These are phyloP conservation scores for Colletotrichum sp. DNA, from an alignment of 2,329 filamentous ascomycete species.

Conservation along the genomic window DNA sequence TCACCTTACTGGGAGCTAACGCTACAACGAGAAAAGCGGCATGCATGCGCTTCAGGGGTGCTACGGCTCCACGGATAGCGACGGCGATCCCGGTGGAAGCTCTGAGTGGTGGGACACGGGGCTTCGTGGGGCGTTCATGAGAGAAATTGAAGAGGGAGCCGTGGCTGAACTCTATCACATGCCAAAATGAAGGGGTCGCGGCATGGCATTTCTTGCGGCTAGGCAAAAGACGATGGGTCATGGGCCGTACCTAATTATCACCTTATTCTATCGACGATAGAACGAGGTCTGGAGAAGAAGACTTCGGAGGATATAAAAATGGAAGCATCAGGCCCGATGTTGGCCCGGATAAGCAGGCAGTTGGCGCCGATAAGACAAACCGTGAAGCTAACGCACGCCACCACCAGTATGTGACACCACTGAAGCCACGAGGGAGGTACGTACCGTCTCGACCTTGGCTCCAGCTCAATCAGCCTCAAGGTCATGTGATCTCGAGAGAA, in stretches of 20 bases:
- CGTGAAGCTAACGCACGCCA: background rate
- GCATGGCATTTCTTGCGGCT: background rate
- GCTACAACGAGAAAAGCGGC: constrained; percentile 8
- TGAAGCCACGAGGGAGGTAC: background rate
- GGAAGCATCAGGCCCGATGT: background rate
- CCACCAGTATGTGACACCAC: background rate
- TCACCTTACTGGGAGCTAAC: background rate
- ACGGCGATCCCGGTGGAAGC: constrained; percentile 11
- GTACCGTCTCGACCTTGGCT: background rate
- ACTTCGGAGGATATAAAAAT: background rate
- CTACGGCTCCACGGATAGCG: constrained; percentile 8
- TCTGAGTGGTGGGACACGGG: constrained; percentile 10
- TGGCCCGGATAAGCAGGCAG: constrained; percentile 12
- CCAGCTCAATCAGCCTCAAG: background rate
- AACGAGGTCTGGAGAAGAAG: background rate
- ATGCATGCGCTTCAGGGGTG: constrained; percentile 14
- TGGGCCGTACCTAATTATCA: background rate
- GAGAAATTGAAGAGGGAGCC: constrained; percentile 18
- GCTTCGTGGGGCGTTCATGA: constrained; percentile 5
- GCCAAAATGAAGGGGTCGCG: background rate
- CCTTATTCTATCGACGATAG: background rate
- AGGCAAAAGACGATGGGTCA: background rate
- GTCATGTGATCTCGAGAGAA: constrained; percentile 10
- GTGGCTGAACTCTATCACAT: constrained; percentile 23
- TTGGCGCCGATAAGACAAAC: background rate